A percentile compares a stretch with the other conserved stretches of the same genome.
phyloP scores from a whole-genome alignment of 192 early-diverging fungal genomes.

The Coemansia sp. region DNA sequence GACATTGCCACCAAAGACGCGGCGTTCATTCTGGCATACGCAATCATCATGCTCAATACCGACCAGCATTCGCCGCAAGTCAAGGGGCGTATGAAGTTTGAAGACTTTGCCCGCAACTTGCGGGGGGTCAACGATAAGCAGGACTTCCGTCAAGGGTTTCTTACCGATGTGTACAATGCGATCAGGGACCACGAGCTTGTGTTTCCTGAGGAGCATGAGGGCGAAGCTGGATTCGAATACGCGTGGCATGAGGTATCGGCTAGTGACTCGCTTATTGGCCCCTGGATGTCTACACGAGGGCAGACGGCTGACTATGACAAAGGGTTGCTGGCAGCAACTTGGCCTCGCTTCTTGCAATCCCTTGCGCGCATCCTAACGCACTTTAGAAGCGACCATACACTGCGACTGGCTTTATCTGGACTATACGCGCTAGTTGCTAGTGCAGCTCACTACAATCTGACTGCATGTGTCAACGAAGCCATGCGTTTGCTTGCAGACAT shows the following conservation, averaged over 20 bases:
- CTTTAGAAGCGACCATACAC: conserved; percentile 25
- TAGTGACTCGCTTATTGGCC: conserved; percentile 59
- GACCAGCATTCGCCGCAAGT: conserved; percentile 97
- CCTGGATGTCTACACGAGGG: conserved; percentile 57
- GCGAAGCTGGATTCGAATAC: conserved; percentile 90
- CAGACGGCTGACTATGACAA: conserved; percentile 66
- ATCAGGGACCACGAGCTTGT: conserved; percentile 91
- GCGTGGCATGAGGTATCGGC: conserved; percentile 71
- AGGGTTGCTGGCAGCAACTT: conserved; percentile 73
- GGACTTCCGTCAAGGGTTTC: conserved; percentile 79
- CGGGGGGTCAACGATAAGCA: conserved; percentile 82
- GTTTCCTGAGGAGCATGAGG: conserved; percentile 95
- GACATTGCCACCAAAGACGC: conserved; percentile 77
- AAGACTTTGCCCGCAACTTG: conserved; percentile 86
- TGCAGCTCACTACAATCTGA: conserved; percentile 63
- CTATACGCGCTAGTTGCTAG: conserved; percentile 37
- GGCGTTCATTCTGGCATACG: conserved; percentile 85
- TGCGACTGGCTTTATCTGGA: conserved; percentile 25
- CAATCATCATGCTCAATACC: conserved; percentile 97
- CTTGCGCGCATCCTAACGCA: conserved; percentile 18
- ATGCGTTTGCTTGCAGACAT: conserved; percentile 69
- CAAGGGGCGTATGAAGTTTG: conserved; percentile 80
- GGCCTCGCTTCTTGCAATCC: conserved; percentile 70
- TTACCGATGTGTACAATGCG: conserved; percentile 82
- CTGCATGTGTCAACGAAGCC: conserved; percentile 78